A percentile compares a stretch with the other conserved stretches of the same genome.
Evolutionary conservation across 352 stramenopile species (phyloP).

Genomic region (Phytopythium mirpurense): DNA sequence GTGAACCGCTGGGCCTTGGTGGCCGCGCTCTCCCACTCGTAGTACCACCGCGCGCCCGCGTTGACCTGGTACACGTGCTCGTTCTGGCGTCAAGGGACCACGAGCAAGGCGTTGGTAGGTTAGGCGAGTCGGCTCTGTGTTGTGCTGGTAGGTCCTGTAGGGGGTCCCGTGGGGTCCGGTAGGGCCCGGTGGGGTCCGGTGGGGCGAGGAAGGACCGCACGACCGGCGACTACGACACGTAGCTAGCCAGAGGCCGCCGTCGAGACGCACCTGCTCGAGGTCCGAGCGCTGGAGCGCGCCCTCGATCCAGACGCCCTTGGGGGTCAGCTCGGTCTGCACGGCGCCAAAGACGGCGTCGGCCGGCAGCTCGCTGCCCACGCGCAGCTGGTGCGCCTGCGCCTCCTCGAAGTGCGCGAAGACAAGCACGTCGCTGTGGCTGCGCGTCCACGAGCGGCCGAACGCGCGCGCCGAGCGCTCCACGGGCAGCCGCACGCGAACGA

Average conservation of each 20-base stretch:
- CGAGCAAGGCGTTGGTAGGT: background rate
- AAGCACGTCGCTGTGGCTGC: slow-evolving; percentile 16
- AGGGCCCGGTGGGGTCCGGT: too few species aligned
- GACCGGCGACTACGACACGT: too few species aligned
- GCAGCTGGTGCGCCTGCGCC: slow-evolving; percentile 23
- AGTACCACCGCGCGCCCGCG: slow-evolving; percentile 52
- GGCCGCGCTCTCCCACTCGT: slow-evolving; percentile 62
- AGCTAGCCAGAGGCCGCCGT: too few species aligned
- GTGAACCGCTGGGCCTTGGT: slow-evolving; percentile 61
- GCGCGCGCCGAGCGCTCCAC: slow-evolving; percentile 2
- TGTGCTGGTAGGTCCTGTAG: too few species aligned
- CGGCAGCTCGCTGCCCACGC: slow-evolving; percentile 22
- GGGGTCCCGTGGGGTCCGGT: too few species aligned
- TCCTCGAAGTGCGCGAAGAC: slow-evolving; percentile 58
- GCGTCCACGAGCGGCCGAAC: slow-evolving; percentile 4
- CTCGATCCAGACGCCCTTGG: slow-evolving; percentile 64
- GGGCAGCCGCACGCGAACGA: slow-evolving; percentile 27
- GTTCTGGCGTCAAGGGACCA: slow-evolving; percentile 4
- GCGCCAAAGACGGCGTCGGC: slow-evolving; percentile 20
- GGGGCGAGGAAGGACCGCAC: too few species aligned
- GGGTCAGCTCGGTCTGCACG: slow-evolving; percentile 54
- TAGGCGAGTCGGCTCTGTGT: too few species aligned
- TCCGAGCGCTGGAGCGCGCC: slow-evolving; percentile 20
- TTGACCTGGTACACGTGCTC: slow-evolving; percentile 52
- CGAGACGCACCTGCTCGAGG: slow-evolving; percentile 9